These are phyloP conservation scores for Yamadazyma endophytica DNA, from an alignment of 805 yeast species.

Conservation along the genomic window DNA sequence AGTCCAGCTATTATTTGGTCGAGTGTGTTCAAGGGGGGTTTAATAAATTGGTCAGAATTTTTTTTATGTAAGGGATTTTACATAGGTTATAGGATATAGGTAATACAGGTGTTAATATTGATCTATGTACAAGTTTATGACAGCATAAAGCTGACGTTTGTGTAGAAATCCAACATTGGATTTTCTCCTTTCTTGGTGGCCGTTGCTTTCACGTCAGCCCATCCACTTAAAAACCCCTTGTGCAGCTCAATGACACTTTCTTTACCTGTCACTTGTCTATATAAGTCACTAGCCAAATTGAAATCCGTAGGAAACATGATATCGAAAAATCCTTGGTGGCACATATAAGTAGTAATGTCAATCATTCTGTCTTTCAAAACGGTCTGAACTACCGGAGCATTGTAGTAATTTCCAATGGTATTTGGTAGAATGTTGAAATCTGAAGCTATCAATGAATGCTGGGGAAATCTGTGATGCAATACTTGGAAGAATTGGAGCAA, in stretches of 20 bases:
- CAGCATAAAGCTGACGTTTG: slow-evolving; percentile 66
- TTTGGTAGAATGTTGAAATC: slow-evolving; percentile 58
- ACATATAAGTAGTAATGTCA: slow-evolving; percentile 71
- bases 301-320: slow-evolving; percentile 86
- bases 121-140: slow-evolving; percentile 1
- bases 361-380: slow-evolving; percentile 64
- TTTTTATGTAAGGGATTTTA: not conserved
- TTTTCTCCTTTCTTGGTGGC: slow-evolving; percentile 75
- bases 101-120: slow-evolving; percentile 1
- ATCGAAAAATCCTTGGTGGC: slow-evolving; percentile 81
- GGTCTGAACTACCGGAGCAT: slow-evolving; percentile 79
- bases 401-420: slow-evolving; percentile 50
- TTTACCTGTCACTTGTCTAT: slow-evolving; percentile 61
- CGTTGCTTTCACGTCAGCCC: slow-evolving; percentile 70
- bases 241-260: slow-evolving; percentile 53
- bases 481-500: slow-evolving; percentile 61
- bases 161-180: slow-evolving; percentile 76
- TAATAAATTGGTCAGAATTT: no score
- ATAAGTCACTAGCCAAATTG: slow-evolving; percentile 54
- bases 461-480: slow-evolving; percentile 62
- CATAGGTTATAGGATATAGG: not conserved
- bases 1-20: no score
- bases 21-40: no score
- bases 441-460: slow-evolving; percentile 68
- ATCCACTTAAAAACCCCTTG: slow-evolving; percentile 56